These are phyloP conservation scores for Acidomyces sp. DNA, from an alignment of 495 filamentous ascomycete genomes.

Conservation along the genomic window DNA sequence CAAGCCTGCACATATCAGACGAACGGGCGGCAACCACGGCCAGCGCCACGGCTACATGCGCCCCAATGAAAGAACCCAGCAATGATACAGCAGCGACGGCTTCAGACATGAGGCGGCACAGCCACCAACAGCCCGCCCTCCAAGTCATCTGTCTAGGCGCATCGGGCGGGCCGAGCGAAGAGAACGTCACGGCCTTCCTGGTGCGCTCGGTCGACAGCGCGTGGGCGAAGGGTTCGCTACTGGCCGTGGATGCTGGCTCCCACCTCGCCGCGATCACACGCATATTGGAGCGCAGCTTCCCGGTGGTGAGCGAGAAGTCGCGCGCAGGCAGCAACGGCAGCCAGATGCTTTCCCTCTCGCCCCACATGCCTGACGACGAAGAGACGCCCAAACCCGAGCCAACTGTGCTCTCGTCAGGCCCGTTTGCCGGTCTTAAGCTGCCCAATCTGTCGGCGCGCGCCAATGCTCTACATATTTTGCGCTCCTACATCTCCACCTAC, in stretches of 20 bases:
- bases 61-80: slow-evolving; percentile 4
- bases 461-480: slow-evolving; percentile 68
- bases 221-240: slow-evolving; percentile 66
- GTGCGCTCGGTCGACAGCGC: slow-evolving; percentile 64
- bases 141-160: slow-evolving; percentile 41
- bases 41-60: slow-evolving; percentile 18
- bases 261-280: slow-evolving; percentile 71
- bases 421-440: slow-evolving; percentile 64
- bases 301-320: slow-evolving; percentile 14
- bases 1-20: too few species aligned
- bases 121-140: slow-evolving; percentile 12
- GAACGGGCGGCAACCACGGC: too few species aligned
- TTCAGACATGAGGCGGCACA: slow-evolving; percentile 7
- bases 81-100: slow-evolving; percentile 5
- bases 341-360: slow-evolving; percentile 9
- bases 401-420: slow-evolving; percentile 34
- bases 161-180: slow-evolving; percentile 80
- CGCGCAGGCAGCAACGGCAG: not conserved
- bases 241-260: slow-evolving; percentile 86
- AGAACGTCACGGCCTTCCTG: slow-evolving; percentile 77
- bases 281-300: slow-evolving; percentile 47
- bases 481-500: slow-evolving; percentile 68
- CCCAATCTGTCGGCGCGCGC: slow-evolving; percentile 47
- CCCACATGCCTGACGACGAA: slow-evolving; percentile 14
- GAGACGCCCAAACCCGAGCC: slow-evolving; percentile 16